Conservation (phyloP, 2,329 filamentous ascomycete genomes). For the Exophiala mesophila region DNA sequence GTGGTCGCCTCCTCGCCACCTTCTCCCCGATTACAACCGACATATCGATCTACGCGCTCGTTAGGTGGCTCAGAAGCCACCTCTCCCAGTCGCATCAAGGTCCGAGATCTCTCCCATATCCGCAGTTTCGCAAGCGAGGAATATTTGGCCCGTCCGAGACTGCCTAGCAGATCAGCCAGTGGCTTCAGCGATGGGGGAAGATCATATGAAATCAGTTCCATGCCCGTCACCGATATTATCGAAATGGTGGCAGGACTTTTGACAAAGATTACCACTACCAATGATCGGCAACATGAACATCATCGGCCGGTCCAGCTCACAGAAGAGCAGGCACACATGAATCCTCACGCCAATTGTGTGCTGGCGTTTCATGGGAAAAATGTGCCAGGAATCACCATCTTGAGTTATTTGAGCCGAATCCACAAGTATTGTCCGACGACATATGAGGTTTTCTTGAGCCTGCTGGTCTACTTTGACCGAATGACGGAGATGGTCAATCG, state of each 20-base stretch:
- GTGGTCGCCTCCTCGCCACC: conserved; percentile 37
- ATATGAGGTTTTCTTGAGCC: conserved; percentile 92
- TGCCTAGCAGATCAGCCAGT: conserved; percentile 38
- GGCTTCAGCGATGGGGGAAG: conserved; percentile 49
- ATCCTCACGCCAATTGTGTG: conserved; percentile 65
- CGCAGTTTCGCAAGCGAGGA: conserved; percentile 82
- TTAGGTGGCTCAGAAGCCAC: conserved; percentile 38
- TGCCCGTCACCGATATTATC: conserved; percentile 96
- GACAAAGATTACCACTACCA: conserved; percentile 95
- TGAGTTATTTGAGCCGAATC: conserved; percentile 91
- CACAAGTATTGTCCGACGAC: conserved; percentile 99
- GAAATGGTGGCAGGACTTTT: conserved; percentile 97
- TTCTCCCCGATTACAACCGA: conserved; percentile 43
- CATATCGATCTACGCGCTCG: conserved; percentile 41
- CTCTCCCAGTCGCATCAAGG: conserved; percentile 63
- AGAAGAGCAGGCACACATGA: conserved; percentile 55
- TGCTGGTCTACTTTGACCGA: conserved; percentile 95
- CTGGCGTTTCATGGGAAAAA: conserved; percentile 98
- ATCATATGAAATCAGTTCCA: conserved; percentile 90
- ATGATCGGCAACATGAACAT: conserved; percentile 89
- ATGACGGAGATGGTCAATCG: conserved; percentile 97
- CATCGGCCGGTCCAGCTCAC: conserved; percentile 66
- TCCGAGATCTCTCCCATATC: conserved; percentile 86
- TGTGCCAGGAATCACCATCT: conserved; percentile 90
- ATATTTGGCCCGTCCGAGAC: conserved; percentile 53